These are phyloP conservation scores for Cercospora sp. DNA, from an alignment of 2,329 filamentous ascomycete species.

Conservation along the genomic window DNA sequence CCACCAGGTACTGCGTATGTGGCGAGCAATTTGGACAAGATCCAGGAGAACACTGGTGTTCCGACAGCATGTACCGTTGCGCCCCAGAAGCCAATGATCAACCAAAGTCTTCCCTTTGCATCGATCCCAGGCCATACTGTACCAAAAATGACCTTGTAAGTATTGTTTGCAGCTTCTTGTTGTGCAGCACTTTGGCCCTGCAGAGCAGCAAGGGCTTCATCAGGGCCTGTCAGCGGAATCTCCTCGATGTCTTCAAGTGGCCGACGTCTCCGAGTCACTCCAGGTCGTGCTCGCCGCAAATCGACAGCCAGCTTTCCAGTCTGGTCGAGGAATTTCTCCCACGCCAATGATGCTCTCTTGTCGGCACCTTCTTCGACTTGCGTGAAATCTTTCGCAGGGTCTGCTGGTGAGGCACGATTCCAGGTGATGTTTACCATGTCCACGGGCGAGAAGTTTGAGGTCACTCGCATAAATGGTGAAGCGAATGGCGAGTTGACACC, in stretches of 20 bases:
- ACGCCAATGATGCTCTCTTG: slow-evolving; percentile 20
- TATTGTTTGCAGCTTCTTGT: slow-evolving; percentile 20
- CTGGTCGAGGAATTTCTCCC: slow-evolving; percentile 25
- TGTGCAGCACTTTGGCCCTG: slow-evolving; percentile 10
- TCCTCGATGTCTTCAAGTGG: slow-evolving; percentile 21
- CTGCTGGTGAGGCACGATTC: slow-evolving; percentile 4
- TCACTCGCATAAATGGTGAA: slow-evolving; percentile 28
- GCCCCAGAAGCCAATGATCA: slow-evolving; percentile 62
- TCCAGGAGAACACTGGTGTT: slow-evolving; percentile 73
- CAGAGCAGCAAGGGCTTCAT: slow-evolving; percentile 19
- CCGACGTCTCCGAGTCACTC: slow-evolving; percentile 15
- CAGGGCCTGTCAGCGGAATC: slow-evolving; percentile 20
- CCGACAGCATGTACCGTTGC: slow-evolving; percentile 65
- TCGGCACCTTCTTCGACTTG: neutral
- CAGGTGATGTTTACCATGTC: slow-evolving; percentile 11
- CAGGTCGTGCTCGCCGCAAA: slow-evolving; percentile 19
- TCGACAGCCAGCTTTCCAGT: slow-evolving; percentile 27
- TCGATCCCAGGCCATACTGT: slow-evolving; percentile 71
- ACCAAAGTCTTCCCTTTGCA: slow-evolving; percentile 51
- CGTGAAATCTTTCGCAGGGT: neutral
- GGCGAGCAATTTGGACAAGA: slow-evolving; percentile 70
- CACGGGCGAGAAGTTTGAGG: slow-evolving; percentile 13
- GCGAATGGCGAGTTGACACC: slow-evolving; percentile 26
- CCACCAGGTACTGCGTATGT: slow-evolving; percentile 63
- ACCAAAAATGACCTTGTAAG: slow-evolving; percentile 57